These are phyloP conservation scores for Scheffersomyces stipitis DNA, from an alignment of 805 yeast species.

Conservation along the genomic window DNA sequence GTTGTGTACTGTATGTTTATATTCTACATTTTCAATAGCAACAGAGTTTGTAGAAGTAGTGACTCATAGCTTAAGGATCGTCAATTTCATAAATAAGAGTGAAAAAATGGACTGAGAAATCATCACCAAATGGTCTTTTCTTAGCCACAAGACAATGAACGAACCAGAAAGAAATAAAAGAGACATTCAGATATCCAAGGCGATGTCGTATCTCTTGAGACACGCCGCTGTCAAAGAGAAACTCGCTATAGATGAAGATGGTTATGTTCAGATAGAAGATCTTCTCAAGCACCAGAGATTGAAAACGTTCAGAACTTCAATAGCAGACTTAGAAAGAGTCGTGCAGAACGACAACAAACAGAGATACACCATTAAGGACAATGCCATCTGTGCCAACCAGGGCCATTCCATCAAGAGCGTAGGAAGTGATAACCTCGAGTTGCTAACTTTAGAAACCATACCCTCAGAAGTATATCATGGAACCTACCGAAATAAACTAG, in stretches of 20 bases:
- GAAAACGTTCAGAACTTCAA: conserved; percentile 53
- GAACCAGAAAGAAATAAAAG: conserved; percentile 24
- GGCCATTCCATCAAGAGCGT: conserved; percentile 73
- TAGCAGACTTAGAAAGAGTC: conserved; percentile 56
- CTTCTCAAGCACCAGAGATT: conserved; percentile 59
- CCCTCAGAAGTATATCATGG: conserved; percentile 76
- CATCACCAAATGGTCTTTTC: too few relatives aligned
- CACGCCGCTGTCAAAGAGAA: conserved; percentile 79
- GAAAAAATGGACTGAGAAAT: too few relatives aligned
- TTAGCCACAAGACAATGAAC: too few relatives aligned
- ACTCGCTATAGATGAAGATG: conserved; percentile 61
- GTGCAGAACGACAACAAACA: conserved; percentile 70
- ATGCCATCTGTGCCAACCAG: conserved; percentile 79
- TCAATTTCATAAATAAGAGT: too few relatives aligned
- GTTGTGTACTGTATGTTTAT: too few relatives aligned
- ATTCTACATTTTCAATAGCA: too few relatives aligned
- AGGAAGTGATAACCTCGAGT: conserved; percentile 40
- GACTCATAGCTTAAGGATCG: too few relatives aligned
- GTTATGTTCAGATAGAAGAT: conserved; percentile 58
- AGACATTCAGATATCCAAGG: conserved; percentile 63
- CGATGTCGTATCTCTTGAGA: conserved; percentile 74
- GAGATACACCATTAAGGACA: conserved; percentile 55
- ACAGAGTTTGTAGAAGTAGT: too few relatives aligned
- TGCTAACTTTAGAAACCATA: conserved; percentile 39
- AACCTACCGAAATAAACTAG: conserved; percentile 53